phyloP scores from a whole-genome alignment of 2,329 filamentous ascomycete species.

The Colletotrichum spinosum region DNA sequence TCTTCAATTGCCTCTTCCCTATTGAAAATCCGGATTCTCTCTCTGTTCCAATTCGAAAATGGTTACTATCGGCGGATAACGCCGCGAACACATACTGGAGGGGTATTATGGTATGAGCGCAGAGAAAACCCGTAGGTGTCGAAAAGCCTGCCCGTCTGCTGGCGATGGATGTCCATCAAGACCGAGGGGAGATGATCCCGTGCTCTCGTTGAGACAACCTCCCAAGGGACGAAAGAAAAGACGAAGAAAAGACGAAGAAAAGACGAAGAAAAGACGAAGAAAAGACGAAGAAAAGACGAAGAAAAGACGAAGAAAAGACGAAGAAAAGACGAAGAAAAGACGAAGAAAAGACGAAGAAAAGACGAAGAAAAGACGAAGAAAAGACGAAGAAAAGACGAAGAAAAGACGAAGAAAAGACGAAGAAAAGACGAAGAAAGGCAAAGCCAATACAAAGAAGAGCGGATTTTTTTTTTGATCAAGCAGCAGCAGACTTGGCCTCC shows the following conservation, averaged over 20 bases:
- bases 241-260: neutral
- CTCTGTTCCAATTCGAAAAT: conserved; percentile 15
- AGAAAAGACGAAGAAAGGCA: neutral
- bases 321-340: conserved; percentile 2
- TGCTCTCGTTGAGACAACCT: conserved; percentile 1
- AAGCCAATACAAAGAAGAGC: neutral
- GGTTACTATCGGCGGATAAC: conserved; percentile 16
- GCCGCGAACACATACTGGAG: conserved; percentile 31
- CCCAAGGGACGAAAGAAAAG: conserved; percentile 12
- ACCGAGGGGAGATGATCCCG: neutral
- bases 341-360: conserved; percentile 2
- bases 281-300: conserved; percentile 3
- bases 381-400: conserved; percentile 4
- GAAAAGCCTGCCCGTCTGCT: neutral
- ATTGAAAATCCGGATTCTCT: neutral
- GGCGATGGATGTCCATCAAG: no score
- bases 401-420: conserved; percentile 6
- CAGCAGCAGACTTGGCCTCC: conserved; percentile 19
- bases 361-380: conserved; percentile 3
- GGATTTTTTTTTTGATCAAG: neutral
- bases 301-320: neutral
- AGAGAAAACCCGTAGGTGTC: conserved; percentile 20
- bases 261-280: conserved; percentile 1
- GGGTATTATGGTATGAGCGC: conserved; percentile 37
- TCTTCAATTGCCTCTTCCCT: conserved; percentile 1